These are phyloP conservation scores for Rhamnella rubrinervis DNA, from an alignment of 331 rosid species.

Conservation along the genomic window DNA sequence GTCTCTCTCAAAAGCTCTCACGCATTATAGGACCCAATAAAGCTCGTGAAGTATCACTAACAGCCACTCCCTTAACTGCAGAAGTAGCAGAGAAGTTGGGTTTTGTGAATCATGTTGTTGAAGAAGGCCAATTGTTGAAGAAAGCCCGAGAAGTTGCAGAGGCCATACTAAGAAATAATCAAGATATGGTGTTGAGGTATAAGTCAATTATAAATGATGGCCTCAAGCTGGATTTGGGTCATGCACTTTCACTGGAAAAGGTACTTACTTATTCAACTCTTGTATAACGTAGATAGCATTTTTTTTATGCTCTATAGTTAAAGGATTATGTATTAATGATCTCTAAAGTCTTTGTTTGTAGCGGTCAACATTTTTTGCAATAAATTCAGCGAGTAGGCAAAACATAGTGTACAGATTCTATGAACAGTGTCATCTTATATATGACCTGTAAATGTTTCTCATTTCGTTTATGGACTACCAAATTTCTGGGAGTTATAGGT, in stretches of 20 bases:
- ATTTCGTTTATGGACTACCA: neutral
- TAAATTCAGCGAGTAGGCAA: too few relatives aligned
- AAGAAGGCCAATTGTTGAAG: conserved; percentile 64
- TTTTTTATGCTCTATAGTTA: neutral
- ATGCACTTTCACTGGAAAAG: conserved; percentile 82
- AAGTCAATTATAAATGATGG: conserved; percentile 89
- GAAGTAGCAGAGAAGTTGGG: conserved; percentile 78
- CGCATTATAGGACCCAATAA: conserved; percentile 69
- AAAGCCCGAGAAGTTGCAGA: conserved; percentile 70
- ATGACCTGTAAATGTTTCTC: neutral
- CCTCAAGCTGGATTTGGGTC: conserved; percentile 65
- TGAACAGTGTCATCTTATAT: neutral
- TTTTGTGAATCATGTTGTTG: conserved; percentile 83
- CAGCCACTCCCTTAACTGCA: conserved; percentile 78
- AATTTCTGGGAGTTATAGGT: neutral
- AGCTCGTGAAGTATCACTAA: conserved; percentile 84
- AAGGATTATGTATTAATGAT: neutral
- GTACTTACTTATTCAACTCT: conserved; percentile 24
- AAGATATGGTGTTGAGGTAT: conserved; percentile 77
- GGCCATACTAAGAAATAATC: conserved; percentile 64
- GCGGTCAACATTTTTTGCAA: too few relatives aligned
- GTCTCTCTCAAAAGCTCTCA: conserved; percentile 90
- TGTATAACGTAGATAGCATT: neutral
- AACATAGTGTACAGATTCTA: neutral
- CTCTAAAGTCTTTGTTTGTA: neutral